Conservation (phyloP, 257 asterid species). For the Jacaranda copaia region DNA sequence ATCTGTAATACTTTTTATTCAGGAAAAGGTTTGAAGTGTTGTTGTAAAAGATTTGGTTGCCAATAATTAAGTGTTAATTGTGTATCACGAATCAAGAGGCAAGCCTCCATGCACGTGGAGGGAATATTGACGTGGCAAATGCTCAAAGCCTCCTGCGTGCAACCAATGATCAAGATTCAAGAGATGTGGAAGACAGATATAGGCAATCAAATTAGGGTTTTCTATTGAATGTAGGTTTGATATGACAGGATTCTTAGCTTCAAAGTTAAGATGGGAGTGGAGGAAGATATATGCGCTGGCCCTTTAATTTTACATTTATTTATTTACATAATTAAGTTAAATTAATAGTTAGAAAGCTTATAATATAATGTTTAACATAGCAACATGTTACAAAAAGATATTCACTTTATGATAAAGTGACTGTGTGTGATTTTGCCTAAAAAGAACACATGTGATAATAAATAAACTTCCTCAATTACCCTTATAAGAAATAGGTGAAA, state of each 20-base stretch:
- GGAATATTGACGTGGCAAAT: conserved; percentile 55
- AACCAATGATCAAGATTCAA: conserved; percentile 50
- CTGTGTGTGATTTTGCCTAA: no score
- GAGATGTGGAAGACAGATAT: conserved; percentile 30
- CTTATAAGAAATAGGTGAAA: no score
- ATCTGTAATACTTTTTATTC: no score
- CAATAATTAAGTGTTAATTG: no score
- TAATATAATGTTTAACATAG: no score
- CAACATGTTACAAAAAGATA: no score
- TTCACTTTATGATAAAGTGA: no score
- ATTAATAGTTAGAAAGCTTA: no score
- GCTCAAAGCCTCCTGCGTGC: conserved; percentile 32
- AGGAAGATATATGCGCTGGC: conserved; percentile 38
- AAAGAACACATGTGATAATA: no score
- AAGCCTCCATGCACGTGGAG: conserved; percentile 52
- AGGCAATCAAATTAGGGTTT: conserved; percentile 33
- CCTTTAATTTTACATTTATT: conserved; percentile 18
- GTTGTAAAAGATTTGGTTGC: no score
- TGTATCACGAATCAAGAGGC: neutral
- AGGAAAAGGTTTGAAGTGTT: no score
- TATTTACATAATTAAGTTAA: neutral
- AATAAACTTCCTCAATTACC: no score
- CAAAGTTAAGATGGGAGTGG: conserved; percentile 45
- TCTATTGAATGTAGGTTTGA: conserved; percentile 46
- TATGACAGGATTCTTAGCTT: conserved; percentile 78